Evolutionary conservation across 345 rosid genomes (phyloP).

Genomic region (Populus ilicifolia): DNA sequence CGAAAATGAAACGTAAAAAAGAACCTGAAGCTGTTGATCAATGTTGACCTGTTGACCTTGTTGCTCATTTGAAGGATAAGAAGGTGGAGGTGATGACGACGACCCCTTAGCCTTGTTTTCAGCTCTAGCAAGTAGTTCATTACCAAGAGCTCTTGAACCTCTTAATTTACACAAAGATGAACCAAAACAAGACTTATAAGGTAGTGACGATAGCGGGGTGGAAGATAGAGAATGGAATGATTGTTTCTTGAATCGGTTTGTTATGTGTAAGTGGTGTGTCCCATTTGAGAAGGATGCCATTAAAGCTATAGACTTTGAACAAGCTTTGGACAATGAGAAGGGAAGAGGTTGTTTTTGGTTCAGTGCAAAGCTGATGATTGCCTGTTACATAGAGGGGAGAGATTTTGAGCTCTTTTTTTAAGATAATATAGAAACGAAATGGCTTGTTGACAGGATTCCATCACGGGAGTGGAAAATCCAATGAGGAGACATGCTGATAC

Average conservation of each 20-base stretch:
- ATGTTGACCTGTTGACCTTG: constrained; percentile 34
- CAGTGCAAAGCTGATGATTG: not conserved
- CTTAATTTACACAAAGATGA: constrained; percentile 35
- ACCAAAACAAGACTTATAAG: constrained; percentile 29
- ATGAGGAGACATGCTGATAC: not conserved
- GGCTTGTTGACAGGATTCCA: not conserved
- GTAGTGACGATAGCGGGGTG: constrained; percentile 16
- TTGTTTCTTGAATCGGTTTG: constrained; percentile 28
- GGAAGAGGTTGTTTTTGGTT: not conserved
- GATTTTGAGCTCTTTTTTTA: not conserved
- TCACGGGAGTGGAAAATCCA: not conserved
- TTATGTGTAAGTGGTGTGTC: constrained; percentile 32
- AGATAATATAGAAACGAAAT: not conserved
- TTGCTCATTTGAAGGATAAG: constrained; percentile 19
- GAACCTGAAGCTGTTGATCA: constrained; percentile 56
- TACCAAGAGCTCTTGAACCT: constrained; percentile 39
- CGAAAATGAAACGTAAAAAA: not conserved
- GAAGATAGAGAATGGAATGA: constrained; percentile 23
- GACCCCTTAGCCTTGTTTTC: constrained; percentile 66
- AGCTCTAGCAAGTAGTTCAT: constrained; percentile 55
- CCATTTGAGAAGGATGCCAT: constrained; percentile 64
- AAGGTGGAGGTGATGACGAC: constrained; percentile 40
- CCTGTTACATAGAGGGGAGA: not conserved
- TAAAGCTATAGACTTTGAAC: constrained; percentile 7
- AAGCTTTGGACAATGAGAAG: not conserved